Conservation (phyloP, 306 rosid species). For the Vicia villosa region DNA sequence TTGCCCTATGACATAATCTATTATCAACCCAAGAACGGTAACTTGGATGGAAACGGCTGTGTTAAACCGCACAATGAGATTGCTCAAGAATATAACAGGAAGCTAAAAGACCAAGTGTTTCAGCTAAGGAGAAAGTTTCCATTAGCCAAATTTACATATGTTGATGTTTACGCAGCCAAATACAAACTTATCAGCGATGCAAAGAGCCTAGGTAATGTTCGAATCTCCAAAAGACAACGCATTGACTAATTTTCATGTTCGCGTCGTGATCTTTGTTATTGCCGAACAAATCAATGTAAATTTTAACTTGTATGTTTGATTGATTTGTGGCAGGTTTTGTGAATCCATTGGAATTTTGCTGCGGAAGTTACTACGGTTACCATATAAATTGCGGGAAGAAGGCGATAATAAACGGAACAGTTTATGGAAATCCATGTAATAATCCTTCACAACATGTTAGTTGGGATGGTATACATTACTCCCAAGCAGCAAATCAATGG, state of each 20-base stretch:
- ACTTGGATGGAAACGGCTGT: conserved; percentile 67
- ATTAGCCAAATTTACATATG: conserved; percentile 62
- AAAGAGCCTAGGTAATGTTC: conserved; percentile 52
- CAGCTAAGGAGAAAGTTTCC: conserved; percentile 50
- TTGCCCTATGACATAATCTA: conserved; percentile 60
- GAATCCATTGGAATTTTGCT: conserved; percentile 74
- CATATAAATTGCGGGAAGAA: conserved; percentile 68
- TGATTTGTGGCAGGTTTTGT: conserved; percentile 65
- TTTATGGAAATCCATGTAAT: conserved; percentile 71
- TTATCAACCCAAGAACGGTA: conserved; percentile 50
- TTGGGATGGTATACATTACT: conserved; percentile 93
- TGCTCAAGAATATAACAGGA: conserved; percentile 77
- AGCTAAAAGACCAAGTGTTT: conserved; percentile 54
- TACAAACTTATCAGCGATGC: conserved; percentile 62
- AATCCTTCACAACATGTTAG: conserved; percentile 71
- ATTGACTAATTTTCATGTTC: background rate
- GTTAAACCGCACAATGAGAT: conserved; percentile 63
- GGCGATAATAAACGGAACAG: conserved; percentile 66
- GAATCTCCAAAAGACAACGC: conserved; percentile 12
- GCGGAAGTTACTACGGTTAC: conserved; percentile 78
- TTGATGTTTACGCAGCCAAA: conserved; percentile 71
- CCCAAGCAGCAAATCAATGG: conserved; percentile 76
- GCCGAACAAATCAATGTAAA: background rate
- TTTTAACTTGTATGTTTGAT: conserved; percentile 10
- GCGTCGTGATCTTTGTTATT: background rate